These are phyloP conservation scores for Chrysopogon serrulatus DNA, from an alignment of 176 grass and related monocot species.

Conservation along the genomic window DNA sequence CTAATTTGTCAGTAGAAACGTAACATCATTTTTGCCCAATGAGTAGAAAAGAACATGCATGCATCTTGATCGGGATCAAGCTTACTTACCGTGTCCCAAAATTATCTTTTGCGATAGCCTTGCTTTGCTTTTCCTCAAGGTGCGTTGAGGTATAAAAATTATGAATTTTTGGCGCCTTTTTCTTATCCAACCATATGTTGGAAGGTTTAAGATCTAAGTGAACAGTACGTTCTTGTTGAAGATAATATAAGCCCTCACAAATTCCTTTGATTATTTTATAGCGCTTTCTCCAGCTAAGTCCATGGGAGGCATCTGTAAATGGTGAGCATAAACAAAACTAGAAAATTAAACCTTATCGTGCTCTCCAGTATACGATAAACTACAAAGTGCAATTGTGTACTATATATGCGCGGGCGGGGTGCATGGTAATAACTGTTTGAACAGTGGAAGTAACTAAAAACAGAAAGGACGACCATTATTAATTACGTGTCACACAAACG, in stretches of 20 bases:
- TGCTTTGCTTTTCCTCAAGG: background rate
- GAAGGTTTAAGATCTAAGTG: background rate
- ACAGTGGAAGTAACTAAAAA: background rate
- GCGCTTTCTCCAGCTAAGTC: background rate
- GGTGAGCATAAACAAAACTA: background rate
- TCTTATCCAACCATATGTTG: background rate
- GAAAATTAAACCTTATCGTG: background rate
- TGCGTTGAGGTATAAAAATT: background rate
- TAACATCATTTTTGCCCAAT: background rate
- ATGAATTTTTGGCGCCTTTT: background rate
- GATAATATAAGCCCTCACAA: background rate
- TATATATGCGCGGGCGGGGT: too few species aligned
- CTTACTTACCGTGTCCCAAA: background rate
- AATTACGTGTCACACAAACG: too few species aligned
- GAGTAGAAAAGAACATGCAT: background rate
- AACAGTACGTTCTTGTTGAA: background rate
- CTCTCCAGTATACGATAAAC: too few species aligned
- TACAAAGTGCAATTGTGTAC: too few species aligned
- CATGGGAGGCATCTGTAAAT: background rate
- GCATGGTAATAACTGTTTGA: too few species aligned
- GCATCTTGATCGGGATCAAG: background rate
- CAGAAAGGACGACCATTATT: background rate
- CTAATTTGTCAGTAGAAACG: background rate
- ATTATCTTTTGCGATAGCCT: too few species aligned
- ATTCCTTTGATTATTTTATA: background rate